These are phyloP conservation scores for Blastobotrys apis DNA, from an alignment of 1,139 yeast species.

Conservation along the genomic window DNA sequence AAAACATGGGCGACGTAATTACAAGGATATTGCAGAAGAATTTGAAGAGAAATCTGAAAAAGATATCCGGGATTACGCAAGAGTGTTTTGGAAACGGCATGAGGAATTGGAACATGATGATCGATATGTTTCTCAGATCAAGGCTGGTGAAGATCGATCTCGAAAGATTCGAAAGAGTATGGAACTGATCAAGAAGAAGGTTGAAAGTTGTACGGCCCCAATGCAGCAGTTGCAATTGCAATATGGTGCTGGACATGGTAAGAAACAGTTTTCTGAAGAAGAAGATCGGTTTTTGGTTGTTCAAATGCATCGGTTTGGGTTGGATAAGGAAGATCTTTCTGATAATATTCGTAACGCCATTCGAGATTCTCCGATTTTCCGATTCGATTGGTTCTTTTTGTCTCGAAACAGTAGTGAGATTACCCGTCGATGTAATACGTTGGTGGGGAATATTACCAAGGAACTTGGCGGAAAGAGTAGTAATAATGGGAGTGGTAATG, in stretches of 20 bases:
- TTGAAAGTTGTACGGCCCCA: slow-evolving; percentile 63
- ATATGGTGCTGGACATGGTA: slow-evolving; percentile 87
- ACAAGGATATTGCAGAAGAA: slow-evolving; percentile 56
- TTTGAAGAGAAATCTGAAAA: slow-evolving; percentile 60
- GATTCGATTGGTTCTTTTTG: slow-evolving; percentile 83
- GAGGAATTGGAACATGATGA: slow-evolving; percentile 78
- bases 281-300: slow-evolving; percentile 82
- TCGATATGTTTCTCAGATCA: slow-evolving; percentile 79
- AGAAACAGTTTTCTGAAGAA: slow-evolving; percentile 72
- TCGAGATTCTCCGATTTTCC: slow-evolving; percentile 64
- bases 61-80: slow-evolving; percentile 66
- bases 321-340: slow-evolving; percentile 62
- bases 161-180: slow-evolving; percentile 64
- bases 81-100: slow-evolving; percentile 71
- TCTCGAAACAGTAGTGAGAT: slow-evolving; percentile 84
- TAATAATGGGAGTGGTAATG: not conserved
- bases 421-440: slow-evolving; percentile 74
- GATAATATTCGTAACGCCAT: slow-evolving; percentile 79
- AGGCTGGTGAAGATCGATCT: slow-evolving; percentile 77
- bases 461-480: slow-evolving; percentile 51
- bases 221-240: slow-evolving; percentile 68
- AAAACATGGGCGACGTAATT: slow-evolving; percentile 66
- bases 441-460: slow-evolving; percentile 70
- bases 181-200: slow-evolving; percentile 57
- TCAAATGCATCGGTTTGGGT: slow-evolving; percentile 72